These are phyloP conservation scores for Catenaria anguillulae DNA, from an alignment of 371 early-diverging fungal species.

Conservation along the genomic window DNA sequence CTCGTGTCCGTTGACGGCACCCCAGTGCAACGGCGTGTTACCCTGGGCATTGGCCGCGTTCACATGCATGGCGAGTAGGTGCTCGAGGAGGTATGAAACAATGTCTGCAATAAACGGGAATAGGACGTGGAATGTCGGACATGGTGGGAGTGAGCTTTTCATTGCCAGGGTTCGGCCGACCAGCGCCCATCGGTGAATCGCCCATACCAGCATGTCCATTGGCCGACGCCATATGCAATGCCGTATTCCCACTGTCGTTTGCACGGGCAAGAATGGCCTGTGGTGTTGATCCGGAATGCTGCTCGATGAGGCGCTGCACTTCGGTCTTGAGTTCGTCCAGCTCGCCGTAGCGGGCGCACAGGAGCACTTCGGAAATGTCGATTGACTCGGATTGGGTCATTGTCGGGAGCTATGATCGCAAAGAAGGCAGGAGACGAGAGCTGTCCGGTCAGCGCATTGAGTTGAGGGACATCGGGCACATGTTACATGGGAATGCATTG, in stretches of 20 bases:
- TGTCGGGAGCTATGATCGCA: neutral
- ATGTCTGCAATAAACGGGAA: conserved; percentile 19
- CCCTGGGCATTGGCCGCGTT: conserved; percentile 51
- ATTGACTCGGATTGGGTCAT: neutral
- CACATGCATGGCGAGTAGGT: conserved; percentile 31
- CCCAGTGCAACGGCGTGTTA: conserved; percentile 76
- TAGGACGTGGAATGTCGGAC: neutral
- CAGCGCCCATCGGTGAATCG: neutral
- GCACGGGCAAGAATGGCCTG: conserved; percentile 13
- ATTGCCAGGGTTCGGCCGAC: no score
- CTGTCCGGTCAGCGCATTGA: no score
- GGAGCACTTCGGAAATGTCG: conserved; percentile 42
- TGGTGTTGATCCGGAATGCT: neutral
- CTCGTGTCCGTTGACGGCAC: conserved; percentile 62
- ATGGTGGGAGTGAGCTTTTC: neutral
- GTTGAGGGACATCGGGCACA: no score
- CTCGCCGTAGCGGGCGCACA: conserved; percentile 60
- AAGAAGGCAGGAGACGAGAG: no score
- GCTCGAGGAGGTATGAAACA: conserved; percentile 32
- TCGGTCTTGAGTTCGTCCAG: conserved; percentile 46
- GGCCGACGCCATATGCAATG: conserved; percentile 70
- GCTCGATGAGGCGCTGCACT: conserved; percentile 19
- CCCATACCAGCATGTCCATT: conserved; percentile 55
- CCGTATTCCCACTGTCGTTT: conserved; percentile 50
- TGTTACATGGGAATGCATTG: no score